Base-by-base conservation (phyloP, 1,284 basidiomycete genomes). In the Melampsora americana region DNA sequence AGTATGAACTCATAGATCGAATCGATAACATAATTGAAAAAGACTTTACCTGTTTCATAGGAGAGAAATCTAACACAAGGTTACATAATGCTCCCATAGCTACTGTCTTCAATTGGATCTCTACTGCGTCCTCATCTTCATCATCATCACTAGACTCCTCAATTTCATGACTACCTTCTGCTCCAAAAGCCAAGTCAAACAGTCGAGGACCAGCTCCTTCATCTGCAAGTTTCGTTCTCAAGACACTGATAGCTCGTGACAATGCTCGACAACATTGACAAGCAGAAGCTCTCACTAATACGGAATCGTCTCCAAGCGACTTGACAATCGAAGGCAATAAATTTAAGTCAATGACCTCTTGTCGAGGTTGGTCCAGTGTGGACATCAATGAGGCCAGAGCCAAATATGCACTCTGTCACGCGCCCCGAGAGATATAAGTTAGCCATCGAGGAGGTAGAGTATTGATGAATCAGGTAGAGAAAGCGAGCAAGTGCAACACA, bases 251-350 rank as follows among this genome's bases (percentile, higher is more conserved):
- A 0, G 89, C 89, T 26, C 93, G 87, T 62, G 88, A 88, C 46
- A 95, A 84, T 0, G 90, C 90, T n/a, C 93, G 86, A 1, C 92
- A 86, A 79, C 90, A 90, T 80, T 94, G 92, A 81, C 91, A 92
- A 0, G 91, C 90, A 0, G 91, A 90, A 64, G 91, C 91, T 6
- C 92, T 88, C 1, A 94, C 89, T 0, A 90, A 90, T 23, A 89
- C 85, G 75, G 89, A 87, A 0, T 86, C 86, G 78, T 91, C 88
- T 0, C 83, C 80, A 35, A 92, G 85, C 16, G 87, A 87, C 5
- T 82, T 81, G 70, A 87, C 85, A 50, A 91, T 83, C 66, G 85
- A 81, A 50, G 88, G 86, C 35, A 91, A 85, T 86, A 85, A 81
- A 0, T 78, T 82, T 7, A 83, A 83, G 77, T 89, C 89, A 14